phyloP scores from a whole-genome alignment of 2,329 filamentous ascomycete species.

The Uncinocarpus reesii region DNA sequence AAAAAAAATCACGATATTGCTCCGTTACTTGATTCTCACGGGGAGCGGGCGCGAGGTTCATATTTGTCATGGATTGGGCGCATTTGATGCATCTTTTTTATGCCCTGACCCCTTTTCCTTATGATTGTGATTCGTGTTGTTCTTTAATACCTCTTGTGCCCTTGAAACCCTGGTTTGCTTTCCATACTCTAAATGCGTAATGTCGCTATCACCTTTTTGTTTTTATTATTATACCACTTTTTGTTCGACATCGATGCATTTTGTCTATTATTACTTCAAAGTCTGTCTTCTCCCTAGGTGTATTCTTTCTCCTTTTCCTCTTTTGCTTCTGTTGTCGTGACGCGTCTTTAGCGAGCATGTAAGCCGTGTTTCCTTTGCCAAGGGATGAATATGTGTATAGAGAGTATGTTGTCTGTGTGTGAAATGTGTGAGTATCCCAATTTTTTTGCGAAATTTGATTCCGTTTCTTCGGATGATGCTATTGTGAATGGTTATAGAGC shows the following conservation, averaged over 20 bases:
- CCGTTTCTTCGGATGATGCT: too few species aligned
- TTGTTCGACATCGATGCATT: background rate
- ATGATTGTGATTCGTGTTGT: background rate
- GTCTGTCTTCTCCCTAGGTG: background rate
- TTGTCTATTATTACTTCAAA: background rate
- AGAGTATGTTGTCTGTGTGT: too few species aligned
- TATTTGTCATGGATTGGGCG: background rate
- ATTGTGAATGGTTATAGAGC: too few species aligned
- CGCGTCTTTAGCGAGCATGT: too few species aligned
- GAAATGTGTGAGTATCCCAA: too few species aligned
- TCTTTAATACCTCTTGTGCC: background rate
- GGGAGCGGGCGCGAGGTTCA: background rate
- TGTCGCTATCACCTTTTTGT: constrained; percentile 8
- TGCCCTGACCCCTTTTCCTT: background rate
- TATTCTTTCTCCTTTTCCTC: background rate
- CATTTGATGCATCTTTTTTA: background rate
- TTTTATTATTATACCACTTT: constrained; percentile 13
- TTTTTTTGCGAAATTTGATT: too few species aligned
- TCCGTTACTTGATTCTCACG: background rate
- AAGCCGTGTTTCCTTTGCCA: too few species aligned
- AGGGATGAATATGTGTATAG: too few species aligned
- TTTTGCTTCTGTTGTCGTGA: too few species aligned
- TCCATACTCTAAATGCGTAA: background rate
- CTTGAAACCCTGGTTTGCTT: background rate
- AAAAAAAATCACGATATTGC: background rate